Percentiles rank a stretch among this genome's conserved stretches.
Evolutionary conservation across 179 eudicot species (phyloP).

Genomic region (Sideroxylon spinosum): DNA sequence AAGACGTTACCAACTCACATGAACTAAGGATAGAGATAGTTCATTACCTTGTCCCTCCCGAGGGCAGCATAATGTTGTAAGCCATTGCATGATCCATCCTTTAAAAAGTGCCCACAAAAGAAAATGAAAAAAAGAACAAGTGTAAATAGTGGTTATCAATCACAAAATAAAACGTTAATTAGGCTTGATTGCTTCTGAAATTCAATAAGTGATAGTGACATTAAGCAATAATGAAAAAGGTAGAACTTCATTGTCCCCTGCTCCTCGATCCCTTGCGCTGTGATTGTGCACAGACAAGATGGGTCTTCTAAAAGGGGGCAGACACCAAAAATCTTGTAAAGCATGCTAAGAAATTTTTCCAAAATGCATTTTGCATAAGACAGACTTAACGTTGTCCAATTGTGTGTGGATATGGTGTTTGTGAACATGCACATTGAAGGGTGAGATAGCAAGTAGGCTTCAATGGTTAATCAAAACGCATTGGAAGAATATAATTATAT

Average conservation of each 20-base stretch:
- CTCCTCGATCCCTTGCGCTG: background rate
- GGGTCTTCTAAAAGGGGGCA: background rate
- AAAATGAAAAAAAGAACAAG: background rate
- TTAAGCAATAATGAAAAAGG: background rate
- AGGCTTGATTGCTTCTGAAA: background rate
- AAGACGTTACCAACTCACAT: background rate
- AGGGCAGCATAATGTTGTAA: conserved; percentile 98
- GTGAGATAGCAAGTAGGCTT: background rate
- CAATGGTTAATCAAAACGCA: background rate
- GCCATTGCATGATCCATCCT: conserved; percentile 99
- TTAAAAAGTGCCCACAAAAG: conserved; percentile 4
- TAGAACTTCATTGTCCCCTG: background rate
- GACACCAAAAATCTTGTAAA: background rate
- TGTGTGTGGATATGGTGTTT: background rate
- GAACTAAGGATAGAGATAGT: background rate
- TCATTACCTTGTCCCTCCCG: conserved; percentile 90
- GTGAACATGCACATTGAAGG: background rate
- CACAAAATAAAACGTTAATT: background rate
- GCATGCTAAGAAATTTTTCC: background rate
- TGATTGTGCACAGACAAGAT: background rate
- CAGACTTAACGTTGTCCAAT: background rate
- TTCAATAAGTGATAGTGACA: background rate
- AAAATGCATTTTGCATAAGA: background rate
- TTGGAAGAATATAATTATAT: background rate
- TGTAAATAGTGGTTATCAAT: background rate